These are phyloP conservation scores for Didymella pomorum DNA, from an alignment of 2,329 filamentous ascomycete genomes.

Conservation along the genomic window DNA sequence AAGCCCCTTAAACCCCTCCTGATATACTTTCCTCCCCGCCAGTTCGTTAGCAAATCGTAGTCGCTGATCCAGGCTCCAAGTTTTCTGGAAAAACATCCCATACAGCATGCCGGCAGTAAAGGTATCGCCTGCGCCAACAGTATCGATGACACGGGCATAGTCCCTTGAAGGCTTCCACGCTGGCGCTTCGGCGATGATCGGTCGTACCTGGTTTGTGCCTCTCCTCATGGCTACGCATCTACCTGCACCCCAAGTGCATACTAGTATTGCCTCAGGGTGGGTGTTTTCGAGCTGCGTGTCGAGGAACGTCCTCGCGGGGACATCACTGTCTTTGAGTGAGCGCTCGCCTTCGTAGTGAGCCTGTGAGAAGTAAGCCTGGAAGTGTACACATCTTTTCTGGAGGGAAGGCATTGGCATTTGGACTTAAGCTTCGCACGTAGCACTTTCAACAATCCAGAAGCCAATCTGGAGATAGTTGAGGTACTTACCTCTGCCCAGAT, in stretches of 20 bases:
- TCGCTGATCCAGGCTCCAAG: constrained; percentile 61
- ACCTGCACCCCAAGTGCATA: constrained; percentile 67
- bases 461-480: not conserved
- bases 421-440: no score
- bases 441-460: not conserved
- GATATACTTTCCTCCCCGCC: constrained; percentile 72
- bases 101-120: constrained; percentile 77
- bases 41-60: constrained; percentile 70
- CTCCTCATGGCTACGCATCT: constrained; percentile 61
- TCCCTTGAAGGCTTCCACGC: not conserved
- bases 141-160: constrained; percentile 55
- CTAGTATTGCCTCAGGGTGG: constrained; percentile 55
- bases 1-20: constrained; percentile 65
- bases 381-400: not conserved
- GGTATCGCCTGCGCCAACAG: constrained; percentile 77
- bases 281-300: constrained; percentile 26
- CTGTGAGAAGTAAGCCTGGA: not conserved
- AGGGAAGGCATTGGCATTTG: not conserved
- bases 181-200: constrained; percentile 16
- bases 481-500: constrained; percentile 67
- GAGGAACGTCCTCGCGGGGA: constrained; percentile 45
- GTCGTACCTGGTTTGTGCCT: constrained; percentile 8
- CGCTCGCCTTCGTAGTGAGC: not conserved
- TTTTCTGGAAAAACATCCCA: constrained; percentile 61
- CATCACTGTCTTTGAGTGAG: not conserved